Percentiles rank a stretch among this genome's conserved stretches.
Evolutionary conservation across 176 grass and related monocot species (phyloP).

Genomic region (Carex kokanica): DNA sequence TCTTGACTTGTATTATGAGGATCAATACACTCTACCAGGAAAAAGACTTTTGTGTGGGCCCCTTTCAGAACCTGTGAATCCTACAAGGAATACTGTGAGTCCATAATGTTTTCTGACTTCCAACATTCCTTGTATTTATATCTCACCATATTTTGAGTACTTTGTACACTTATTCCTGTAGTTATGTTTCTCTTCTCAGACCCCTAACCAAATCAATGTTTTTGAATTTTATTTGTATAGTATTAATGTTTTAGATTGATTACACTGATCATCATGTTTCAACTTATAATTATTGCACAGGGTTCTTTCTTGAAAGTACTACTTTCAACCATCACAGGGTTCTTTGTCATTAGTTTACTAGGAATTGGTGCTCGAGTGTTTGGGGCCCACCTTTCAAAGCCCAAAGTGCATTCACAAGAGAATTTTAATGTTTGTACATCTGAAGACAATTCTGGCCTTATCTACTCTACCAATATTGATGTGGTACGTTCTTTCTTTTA

Average conservation of each 20-base stretch:
- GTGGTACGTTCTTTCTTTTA: slow-evolving; percentile 49
- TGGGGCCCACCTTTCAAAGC: slow-evolving; percentile 35
- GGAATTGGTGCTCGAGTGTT: slow-evolving; percentile 45
- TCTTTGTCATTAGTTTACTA: slow-evolving; percentile 56
- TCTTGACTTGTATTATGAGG: slow-evolving; percentile 96
- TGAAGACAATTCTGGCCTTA: slow-evolving; percentile 38
- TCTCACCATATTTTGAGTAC: not conserved
- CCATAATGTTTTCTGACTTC: not conserved
- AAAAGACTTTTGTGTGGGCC: slow-evolving; percentile 56
- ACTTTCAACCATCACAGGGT: slow-evolving; percentile 44
- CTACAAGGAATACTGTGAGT: slow-evolving; percentile 58
- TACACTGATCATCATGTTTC: not conserved
- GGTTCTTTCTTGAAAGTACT: slow-evolving; percentile 48
- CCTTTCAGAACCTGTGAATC: slow-evolving; percentile 44
- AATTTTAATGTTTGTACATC: slow-evolving; percentile 36
- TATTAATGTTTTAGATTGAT: not conserved
- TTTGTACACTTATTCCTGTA: not conserved
- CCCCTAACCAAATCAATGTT: not conserved
- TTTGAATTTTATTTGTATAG: not conserved
- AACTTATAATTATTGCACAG: slow-evolving; percentile 36
- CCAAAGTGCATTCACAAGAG: slow-evolving; percentile 36
- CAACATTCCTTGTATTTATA: not conserved
- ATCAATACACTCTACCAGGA: slow-evolving; percentile 61
- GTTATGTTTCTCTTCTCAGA: not conserved
- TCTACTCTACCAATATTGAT: slow-evolving; percentile 39